Evolutionary conservation across 345 rosid species (phyloP), one percentile per base, ranked within the genome.

Genomic region (Iberis pinnata): DNA sequence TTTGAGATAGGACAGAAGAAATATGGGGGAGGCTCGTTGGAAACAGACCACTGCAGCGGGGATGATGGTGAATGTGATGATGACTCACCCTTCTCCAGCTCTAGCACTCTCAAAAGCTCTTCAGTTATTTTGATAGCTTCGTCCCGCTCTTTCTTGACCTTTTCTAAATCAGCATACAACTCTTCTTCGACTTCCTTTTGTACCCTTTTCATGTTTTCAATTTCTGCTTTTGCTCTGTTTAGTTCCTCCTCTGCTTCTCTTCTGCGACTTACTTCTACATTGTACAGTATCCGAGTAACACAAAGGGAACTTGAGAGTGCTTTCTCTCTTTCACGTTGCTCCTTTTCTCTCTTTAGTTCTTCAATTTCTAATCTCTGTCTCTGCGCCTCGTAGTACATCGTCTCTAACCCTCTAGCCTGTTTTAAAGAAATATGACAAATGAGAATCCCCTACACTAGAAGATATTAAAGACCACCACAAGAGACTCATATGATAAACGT

Each of bases 1-100:
- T 59, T 65, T 59, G 72, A 64, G 43, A 73, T 73, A 67, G 76
- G 76, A 25, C 76, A 73, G 18, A 56, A 31, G 67, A 73, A 73
- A 45, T 60, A 68, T 48, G 66, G 43, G 4, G 76, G 73, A 58
- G 70, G 48, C 61, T 68, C 72, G 9, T 60, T 20, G 18, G 71
- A 60, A 56, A 29, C 44, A 61, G 43, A 26, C 67, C 56, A 47
- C 13, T 44, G 56, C 13, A 19, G 38, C 31, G 77, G 17, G 46
- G 54, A 43, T 18, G 68, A 60, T 19, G 59, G 29, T 31, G 68
- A 50, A 40, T 49, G 57, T 53, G 74, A 73, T 12, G 68, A 64
- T 32, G 71, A 59, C 38, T 40, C 54, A 5, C 62, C 66, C 6
- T 41, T 33, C 31, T 53, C 71, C 38, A 59, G 19, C 49, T 38